Evolutionary conservation across 2,329 filamentous ascomycete species (phyloP), one percentile per base, ranked within the genome.

Genomic region (Penicillium sp.): DNA sequence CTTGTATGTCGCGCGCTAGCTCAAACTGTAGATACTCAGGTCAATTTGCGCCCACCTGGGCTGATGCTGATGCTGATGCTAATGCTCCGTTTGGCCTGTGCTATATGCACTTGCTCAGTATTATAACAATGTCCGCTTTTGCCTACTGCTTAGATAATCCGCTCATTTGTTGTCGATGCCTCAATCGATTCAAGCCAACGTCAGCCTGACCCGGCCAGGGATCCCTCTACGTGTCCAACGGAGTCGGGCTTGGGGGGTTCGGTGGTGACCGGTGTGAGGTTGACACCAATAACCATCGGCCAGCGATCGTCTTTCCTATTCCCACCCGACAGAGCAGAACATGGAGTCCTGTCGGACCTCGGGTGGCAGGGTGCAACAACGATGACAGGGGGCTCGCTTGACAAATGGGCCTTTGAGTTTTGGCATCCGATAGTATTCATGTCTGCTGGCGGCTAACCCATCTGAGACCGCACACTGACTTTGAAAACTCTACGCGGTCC

Each of bases 401-500:
- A 35, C 46, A 35, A 51, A 51, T 33, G 46, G 46, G 11, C n/a
- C 46, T 35, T 35, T 51, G 14, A 22, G 26, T 33, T 51, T 51
- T 19, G 28, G 3, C 19, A 51, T 13, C 13, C 14, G 28, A 51
- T 19, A 14, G 46, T 49, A 19, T 49, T 14, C 45, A 33, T 49
- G 46, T n/a, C 28, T 49, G 26, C 46, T 22, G 14, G 46, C 28
- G 11, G 26, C 13, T 28, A 22, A 35, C 3, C 8, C 28, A 49
- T 33, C 22, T 28, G 16, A 30, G 16, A 14, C 16, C 22, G 46
- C 46, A 51, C 10, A 52, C 19, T 40, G 51, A 22, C 51, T 38
- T 40, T 38, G 19, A 40, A 40, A 40, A 52, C 30, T 35, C 35
- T 26, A 52, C 51, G 33, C 35, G 51, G 51, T 52, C 35, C 13